Evolutionary conservation across 2,329 filamentous ascomycete species (phyloP).

Genomic region (Sordariomycetes sp.): DNA sequence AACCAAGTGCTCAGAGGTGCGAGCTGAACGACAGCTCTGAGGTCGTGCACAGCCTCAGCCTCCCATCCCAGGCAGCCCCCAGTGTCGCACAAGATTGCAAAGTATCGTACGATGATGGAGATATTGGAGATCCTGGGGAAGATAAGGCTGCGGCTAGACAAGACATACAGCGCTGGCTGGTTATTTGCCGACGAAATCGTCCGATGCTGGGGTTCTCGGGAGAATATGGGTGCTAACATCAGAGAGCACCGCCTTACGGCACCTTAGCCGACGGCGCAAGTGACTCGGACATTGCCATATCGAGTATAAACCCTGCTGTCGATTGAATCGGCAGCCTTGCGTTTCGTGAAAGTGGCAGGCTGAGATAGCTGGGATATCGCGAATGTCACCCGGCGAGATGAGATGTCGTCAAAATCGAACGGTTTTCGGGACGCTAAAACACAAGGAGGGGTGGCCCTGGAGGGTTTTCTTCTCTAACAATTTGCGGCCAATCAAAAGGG

Average conservation of each 20-base stretch:
- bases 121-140: too few species aligned
- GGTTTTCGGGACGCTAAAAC: neutral
- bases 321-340: neutral
- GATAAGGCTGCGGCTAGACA: too few species aligned
- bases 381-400: neutral
- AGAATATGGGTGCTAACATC: neutral
- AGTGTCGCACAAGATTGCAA: neutral
- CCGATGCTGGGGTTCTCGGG: neutral
- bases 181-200: too few species aligned
- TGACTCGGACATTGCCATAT: neutral
- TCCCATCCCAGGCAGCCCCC: neutral
- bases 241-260: neutral
- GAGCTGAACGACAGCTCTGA: too few species aligned
- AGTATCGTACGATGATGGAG: neutral
- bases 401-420: conserved; percentile 2
- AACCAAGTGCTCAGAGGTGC: neutral
- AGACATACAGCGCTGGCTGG: too few species aligned
- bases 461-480: neutral
- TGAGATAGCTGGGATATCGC: neutral
- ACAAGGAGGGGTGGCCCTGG: neutral
- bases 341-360: neutral
- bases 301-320: neutral
- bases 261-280: too few species aligned
- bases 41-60: neutral
- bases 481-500: neutral